Conservation (phyloP, 2,329 filamentous ascomycete species). For the Alternaria gaisen region DNA sequence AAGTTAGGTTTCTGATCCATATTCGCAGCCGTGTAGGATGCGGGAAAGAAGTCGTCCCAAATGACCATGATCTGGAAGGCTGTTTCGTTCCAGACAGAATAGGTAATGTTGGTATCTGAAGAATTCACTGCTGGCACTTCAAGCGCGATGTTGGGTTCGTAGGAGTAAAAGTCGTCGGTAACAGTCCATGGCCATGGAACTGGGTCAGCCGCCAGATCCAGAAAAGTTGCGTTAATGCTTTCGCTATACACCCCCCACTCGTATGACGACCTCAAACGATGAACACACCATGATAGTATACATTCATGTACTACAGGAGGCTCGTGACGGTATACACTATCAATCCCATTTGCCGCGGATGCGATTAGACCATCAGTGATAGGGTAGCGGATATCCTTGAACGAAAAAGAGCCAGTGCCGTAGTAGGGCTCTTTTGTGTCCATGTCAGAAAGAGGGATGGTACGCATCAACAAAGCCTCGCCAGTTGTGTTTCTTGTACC, state of each 20-base stretch:
- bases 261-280: constrained; percentile 29
- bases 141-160: background rate
- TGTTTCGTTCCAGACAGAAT: background rate
- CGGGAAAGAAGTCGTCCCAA: constrained; percentile 24
- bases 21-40: constrained; percentile 1
- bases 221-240: background rate
- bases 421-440: constrained; percentile 3
- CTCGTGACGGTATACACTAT: constrained; percentile 14
- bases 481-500: constrained; percentile 6
- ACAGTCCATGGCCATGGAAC: background rate
- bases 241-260: background rate
- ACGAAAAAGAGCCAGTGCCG: constrained; percentile 26
- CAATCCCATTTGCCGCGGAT: constrained; percentile 2
- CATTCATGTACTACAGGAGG: constrained; percentile 31
- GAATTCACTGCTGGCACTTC: background rate
- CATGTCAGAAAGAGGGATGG: constrained; percentile 17
- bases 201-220: background rate
- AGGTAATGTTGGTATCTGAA: constrained; percentile 23
- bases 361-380: constrained; percentile 20
- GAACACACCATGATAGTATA: constrained; percentile 35
- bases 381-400: constrained; percentile 22
- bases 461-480: constrained; percentile 23
- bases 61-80: background rate
- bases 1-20: background rate
- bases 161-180: background rate